Evolutionary conservation across 106 monocot species (phyloP), one percentile per base, ranked within the genome.

Genomic region (Xerophyta viscosa): DNA sequence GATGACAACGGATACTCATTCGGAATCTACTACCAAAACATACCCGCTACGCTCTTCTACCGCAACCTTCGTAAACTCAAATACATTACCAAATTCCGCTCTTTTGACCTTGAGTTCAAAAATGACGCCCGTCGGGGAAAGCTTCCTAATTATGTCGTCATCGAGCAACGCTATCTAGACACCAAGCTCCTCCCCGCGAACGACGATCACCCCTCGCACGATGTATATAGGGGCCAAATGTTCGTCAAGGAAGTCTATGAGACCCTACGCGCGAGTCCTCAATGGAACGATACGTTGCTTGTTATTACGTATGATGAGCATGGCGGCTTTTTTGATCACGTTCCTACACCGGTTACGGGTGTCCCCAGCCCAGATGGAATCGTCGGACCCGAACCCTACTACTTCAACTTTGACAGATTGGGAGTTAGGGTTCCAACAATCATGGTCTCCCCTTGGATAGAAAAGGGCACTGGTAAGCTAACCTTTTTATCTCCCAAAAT

Each of bases 61-160:
- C 84, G 89, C 24, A 80, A 71, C 48, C 84, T 90, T 20, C 83
- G 89, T 19, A 83, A 83, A 67, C 84, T 90, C 52, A 80, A 70
- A 37, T 80, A 61, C 46, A 2, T 60, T 11, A 17, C 8, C 41
- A 65, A 65, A 25, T 80, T 74, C 49, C 74, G 66, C 56, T 36
- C 54, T 2, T 54, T 55, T 46, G 27, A 65, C 50, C 56, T 42
- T 54, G 19, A 31, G 6, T 80, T 80, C 66, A 74, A 74, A 56
- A 26, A 41, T 17, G 69, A 80, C 43, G 69, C 69, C 21, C 65
- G 39, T 27, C 36, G 65, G 22, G 79, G 79, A 6, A 61, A 30
- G 22, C 65, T 74, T 0, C 69, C 74, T 8, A 80, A 66, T 56
- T 70, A 70, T 29, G 70, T 45, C 10, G 79, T 80, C 5, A 66